Evolutionary conservation across 768 basidiomycete species (phyloP), one percentile per base, ranked within the genome.

Genomic region (Leucosporidium scottii): DNA sequence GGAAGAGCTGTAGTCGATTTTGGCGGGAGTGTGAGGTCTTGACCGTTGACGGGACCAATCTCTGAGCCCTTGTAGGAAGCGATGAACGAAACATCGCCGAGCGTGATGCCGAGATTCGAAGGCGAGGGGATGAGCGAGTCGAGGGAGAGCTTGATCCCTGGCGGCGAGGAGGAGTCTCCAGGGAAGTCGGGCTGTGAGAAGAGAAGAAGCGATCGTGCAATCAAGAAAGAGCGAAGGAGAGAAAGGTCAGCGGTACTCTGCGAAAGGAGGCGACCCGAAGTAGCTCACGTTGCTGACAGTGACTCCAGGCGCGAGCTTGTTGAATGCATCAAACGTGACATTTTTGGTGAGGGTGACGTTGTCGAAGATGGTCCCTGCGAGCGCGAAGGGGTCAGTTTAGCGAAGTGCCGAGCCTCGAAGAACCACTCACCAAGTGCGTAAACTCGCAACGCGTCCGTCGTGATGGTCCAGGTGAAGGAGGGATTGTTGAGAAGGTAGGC

Each of bases 171-270:
- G 0, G 65, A 55, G 20, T 67, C 66, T 17, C 60, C 20, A 2
- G 87, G 87, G 64, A 88, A 80, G 75, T 85, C 62, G 80, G 88
- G 88, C 78, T 88, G 85, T 67, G 88, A 85, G 4, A 82, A 84
- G 53, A 58, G 23, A n/a, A n/a, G n/a, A 34, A 10, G 34, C 34
- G 34, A 34, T 34, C 4, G 34, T 10, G 34, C 34, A 34, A 10
- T 34, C 4, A 10, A 34, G 34, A 5, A 34, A 10, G 10, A 10
- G 34, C 5, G 10, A 5, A 10, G 34, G 34, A 34, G 34, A 5
- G 34, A 34, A 34, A n/a, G 39, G 17, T 36, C 7, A 59, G 61
- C 6, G 0, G 10, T 34, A 15, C 39, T 10, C 1, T 6, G 18
- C 7, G 87, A 84, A 15, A 86, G 85, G 20, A 84, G 84, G 10